Percentiles rank a stretch among this genome's conserved stretches.
These are phyloP conservation scores for Xylaria scruposa DNA, from an alignment of 495 filamentous ascomycete species.

Conservation along the genomic window DNA sequence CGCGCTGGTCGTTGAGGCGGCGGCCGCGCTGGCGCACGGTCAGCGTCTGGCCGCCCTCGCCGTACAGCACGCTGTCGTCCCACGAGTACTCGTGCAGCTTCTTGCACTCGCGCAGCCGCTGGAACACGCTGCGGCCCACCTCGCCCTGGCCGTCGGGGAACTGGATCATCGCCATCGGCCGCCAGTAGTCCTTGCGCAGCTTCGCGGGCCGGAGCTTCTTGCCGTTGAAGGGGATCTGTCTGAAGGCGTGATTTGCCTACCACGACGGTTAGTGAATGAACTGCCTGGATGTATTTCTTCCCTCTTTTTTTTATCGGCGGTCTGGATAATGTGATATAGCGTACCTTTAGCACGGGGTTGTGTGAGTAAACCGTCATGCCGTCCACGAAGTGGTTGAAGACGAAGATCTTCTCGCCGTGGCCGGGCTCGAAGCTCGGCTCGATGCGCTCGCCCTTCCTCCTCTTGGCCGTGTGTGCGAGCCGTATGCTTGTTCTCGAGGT, in stretches of 20 bases:
- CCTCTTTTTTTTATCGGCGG: not conserved
- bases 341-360: slow-evolving; percentile 70
- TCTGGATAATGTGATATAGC: slow-evolving; percentile 17
- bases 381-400: slow-evolving; percentile 79
- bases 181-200: slow-evolving; percentile 91
- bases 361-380: slow-evolving; percentile 87
- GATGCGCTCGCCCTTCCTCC: slow-evolving; percentile 19
- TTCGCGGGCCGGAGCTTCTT: slow-evolving; percentile 83
- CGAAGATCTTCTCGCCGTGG: slow-evolving; percentile 74
- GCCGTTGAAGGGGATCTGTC: slow-evolving; percentile 85
- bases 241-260: slow-evolving; percentile 70
- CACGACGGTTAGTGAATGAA: not conserved
- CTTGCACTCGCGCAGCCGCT: slow-evolving; percentile 82
- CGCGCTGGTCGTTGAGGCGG: slow-evolving; percentile 83
- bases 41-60: slow-evolving; percentile 52
- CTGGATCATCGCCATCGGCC: slow-evolving; percentile 75
- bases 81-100: slow-evolving; percentile 71
- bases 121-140: slow-evolving; percentile 76
- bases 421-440: slow-evolving; percentile 45
- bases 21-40: slow-evolving; percentile 62
- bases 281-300: no score
- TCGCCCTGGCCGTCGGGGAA: slow-evolving; percentile 63
- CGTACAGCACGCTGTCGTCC: slow-evolving; percentile 58
- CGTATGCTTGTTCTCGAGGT: slow-evolving; percentile 31
- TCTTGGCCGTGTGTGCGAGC: slow-evolving; percentile 20